Evolutionary conservation across 371 early-diverging fungal species (phyloP).

Genomic region (Dinochytrium kinnereticum): DNA sequence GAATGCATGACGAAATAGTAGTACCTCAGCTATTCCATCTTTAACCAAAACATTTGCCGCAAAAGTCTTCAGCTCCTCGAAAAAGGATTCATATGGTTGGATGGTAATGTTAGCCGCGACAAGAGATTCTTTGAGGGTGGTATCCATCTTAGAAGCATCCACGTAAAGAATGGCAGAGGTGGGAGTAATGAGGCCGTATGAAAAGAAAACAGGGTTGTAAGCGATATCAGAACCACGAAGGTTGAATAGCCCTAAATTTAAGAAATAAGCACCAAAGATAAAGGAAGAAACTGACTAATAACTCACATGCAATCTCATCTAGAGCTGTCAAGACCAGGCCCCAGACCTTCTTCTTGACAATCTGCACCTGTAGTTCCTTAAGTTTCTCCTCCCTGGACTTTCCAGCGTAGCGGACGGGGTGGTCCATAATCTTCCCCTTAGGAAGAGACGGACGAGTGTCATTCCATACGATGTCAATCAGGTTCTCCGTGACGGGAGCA

Average conservation of each 20-base stretch:
- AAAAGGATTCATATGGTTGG: conserved; percentile 79
- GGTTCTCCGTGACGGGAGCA: conserved; percentile 51
- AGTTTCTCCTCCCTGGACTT: conserved; percentile 62
- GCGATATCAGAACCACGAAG: conserved; percentile 97
- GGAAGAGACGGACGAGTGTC: conserved; percentile 71
- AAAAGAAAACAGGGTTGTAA: conserved; percentile 97
- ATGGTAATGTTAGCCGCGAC: conserved; percentile 58
- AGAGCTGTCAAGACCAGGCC: conserved; percentile 84
- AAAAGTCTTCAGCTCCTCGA: conserved; percentile 65
- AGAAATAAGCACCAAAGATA: conserved; percentile 31
- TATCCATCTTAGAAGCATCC: conserved; percentile 72
- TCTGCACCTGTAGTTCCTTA: conserved; percentile 36
- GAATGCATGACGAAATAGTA: conserved; percentile 16
- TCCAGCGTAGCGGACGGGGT: conserved; percentile 75
- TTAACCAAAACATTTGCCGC: not conserved
- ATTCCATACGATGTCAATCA: conserved; percentile 86
- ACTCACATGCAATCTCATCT: conserved; percentile 85
- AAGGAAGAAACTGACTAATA: not conserved
- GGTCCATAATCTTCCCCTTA: conserved; percentile 34
- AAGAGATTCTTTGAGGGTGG: conserved; percentile 50
- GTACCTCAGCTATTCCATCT: conserved; percentile 45
- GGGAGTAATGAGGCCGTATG: conserved; percentile 70
- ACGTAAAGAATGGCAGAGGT: conserved; percentile 78
- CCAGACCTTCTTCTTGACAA: conserved; percentile 48
- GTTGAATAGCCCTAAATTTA: conserved; percentile 87